Evolutionary conservation across 2,329 filamentous ascomycete genomes (phyloP), one percentile per base, ranked within the genome.

Genomic region (Cladosporium sp.): DNA sequence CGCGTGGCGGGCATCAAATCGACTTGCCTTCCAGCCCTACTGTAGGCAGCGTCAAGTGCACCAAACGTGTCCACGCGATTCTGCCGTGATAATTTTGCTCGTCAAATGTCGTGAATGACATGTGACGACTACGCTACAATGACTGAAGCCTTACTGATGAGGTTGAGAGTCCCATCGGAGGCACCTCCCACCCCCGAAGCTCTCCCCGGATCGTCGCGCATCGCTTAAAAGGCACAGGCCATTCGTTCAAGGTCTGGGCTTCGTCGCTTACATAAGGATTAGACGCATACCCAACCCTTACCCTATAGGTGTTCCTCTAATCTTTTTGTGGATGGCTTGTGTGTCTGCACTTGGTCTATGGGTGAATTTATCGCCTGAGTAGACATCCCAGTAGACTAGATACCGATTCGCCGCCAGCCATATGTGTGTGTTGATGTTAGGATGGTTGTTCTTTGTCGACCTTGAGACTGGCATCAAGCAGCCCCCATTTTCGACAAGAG

Each of bases 161-260:
- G 52, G 12, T 29, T 31, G 50, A 21, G 28, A 31, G 18, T 53
- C 26, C 50, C 28, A 31, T 46, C 40, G 5, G 50, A 53, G 26
- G 50, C 50, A n/a, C 16, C 29, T 53, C 18, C 16, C 52, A 46
- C 40, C 40, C 6, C n/a, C 18, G 6, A 10, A 33, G 52, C 52
- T 55, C 28, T 55, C 52, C 52, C 52, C 52, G 52, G 52, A 55
- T 55, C 52, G 52, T 6, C 52, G 40, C 8, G 40, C n/a, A 21
- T 4, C 50, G 50, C 52, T 33, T 31, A 12, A 14, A 14, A 29
- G 10, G 49, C 26, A 29, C 49, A 28, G 49, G 26, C 49, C 49
- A 52, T 52, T 12, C 4, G 40, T 46, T 46, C 40, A 8, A 21
- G 40, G 18, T 21, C 40, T 21, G 18, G 18, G 18, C 40, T 44